Conservation (phyloP, 2,329 filamentous ascomycete genomes). For the Fusarium sp. region DNA sequence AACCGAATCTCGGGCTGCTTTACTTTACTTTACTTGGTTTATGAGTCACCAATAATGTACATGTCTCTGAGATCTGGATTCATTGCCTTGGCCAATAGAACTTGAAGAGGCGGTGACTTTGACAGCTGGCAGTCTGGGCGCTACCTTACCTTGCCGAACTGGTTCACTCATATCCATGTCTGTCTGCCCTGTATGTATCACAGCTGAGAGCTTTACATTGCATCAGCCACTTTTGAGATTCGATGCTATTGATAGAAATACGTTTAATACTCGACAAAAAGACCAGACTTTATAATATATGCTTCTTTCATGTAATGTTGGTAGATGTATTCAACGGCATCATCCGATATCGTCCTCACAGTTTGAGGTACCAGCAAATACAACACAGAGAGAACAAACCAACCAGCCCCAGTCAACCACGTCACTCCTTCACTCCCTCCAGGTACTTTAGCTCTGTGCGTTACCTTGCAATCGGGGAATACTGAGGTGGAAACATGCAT, state of each 20-base stretch:
- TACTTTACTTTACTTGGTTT: background rate
- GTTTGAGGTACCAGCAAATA: constrained; percentile 2
- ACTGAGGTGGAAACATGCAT: constrained; percentile 31
- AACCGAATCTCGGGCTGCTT: constrained; percentile 4
- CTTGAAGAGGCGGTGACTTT: constrained; percentile 19
- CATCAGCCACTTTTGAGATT: constrained; percentile 13
- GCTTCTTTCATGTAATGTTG: background rate
- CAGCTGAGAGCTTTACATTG: background rate
- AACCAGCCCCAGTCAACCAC: constrained; percentile 34
- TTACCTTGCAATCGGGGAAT: constrained; percentile 31
- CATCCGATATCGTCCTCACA: background rate
- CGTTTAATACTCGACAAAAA: background rate
- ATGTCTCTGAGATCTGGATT: constrained; percentile 3
- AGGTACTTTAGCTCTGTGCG: constrained; percentile 15
- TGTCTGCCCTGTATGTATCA: background rate
- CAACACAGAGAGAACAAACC: constrained; percentile 8
- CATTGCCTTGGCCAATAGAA: constrained; percentile 19
- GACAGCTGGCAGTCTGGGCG: constrained; percentile 34
- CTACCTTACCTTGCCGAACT: constrained; percentile 9
- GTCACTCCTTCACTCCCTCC: constrained; percentile 32
- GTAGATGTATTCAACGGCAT: background rate
- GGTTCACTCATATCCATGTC: constrained; percentile 9
- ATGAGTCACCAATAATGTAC: constrained; percentile 24
- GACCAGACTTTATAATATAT: background rate
- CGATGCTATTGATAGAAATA: background rate